Evolutionary conservation across 306 rosid genomes (phyloP).

Genomic region (Inga leiocalycina): DNA sequence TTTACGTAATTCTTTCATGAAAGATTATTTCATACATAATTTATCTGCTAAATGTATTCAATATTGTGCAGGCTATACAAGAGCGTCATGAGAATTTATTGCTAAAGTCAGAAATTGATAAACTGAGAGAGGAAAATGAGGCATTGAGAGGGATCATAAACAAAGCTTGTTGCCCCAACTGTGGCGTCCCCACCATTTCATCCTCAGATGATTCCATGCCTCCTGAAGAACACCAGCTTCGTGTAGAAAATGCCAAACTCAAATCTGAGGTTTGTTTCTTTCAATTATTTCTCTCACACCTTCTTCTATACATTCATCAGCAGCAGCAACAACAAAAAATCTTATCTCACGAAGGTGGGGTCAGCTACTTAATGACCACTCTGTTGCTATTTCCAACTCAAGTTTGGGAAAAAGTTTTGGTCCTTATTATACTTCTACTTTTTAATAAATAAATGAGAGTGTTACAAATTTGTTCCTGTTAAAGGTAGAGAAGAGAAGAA

Average conservation of each 20-base stretch:
- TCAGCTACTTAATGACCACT: too few relatives aligned
- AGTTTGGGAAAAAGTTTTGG: too few relatives aligned
- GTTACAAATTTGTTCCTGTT: too few relatives aligned
- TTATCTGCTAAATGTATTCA: neutral
- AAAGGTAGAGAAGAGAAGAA: too few relatives aligned
- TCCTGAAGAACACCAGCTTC: conserved; percentile 60
- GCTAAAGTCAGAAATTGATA: conserved; percentile 67
- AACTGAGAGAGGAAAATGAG: conserved; percentile 63
- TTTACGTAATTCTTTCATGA: neutral
- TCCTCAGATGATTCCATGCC: conserved; percentile 40
- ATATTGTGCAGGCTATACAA: conserved; percentile 58
- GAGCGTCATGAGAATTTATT: conserved; percentile 71
- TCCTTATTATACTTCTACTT: too few relatives aligned
- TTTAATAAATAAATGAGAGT: too few relatives aligned
- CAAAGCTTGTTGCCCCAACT: conserved; percentile 64
- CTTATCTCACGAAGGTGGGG: too few relatives aligned
- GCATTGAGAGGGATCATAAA: conserved; percentile 54
- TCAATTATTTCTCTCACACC: neutral
- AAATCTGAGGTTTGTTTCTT: conserved; percentile 58
- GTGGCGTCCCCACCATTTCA: conserved; percentile 53
- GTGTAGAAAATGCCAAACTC: conserved; percentile 70
- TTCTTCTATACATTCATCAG: neutral
- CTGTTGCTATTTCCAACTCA: too few relatives aligned
- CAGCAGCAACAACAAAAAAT: too few relatives aligned
- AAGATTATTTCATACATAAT: neutral